Evolutionary conservation across 768 basidiomycete species (phyloP).

Genomic region (Kwoniella newhampshirensis): DNA sequence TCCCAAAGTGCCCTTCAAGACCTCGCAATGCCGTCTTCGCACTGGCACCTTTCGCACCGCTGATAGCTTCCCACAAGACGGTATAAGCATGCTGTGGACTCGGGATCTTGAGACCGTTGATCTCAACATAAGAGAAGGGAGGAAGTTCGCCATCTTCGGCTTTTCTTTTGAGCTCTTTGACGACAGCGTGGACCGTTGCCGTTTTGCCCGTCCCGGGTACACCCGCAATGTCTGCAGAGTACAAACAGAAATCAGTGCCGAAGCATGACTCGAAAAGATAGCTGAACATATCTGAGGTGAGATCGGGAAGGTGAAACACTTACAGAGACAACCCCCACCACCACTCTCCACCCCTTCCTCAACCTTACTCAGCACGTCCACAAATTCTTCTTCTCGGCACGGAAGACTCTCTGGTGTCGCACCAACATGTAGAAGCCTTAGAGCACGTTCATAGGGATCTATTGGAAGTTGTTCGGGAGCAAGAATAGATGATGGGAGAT

Average conservation of each 20-base stretch:
- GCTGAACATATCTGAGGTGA: no score
- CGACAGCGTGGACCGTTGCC: slow-evolving; percentile 90
- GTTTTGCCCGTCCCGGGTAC: slow-evolving; percentile 93
- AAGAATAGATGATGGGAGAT: slow-evolving; percentile 43
- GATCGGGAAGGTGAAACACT: no score
- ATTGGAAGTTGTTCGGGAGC: slow-evolving; percentile 61
- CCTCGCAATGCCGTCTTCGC: slow-evolving; percentile 80
- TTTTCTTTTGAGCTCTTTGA: slow-evolving; percentile 84
- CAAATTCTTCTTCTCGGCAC: slow-evolving; percentile 83
- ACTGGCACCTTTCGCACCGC: slow-evolving; percentile 66
- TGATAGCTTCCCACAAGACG: slow-evolving; percentile 89
- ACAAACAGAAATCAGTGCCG: background rate
- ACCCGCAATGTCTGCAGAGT: slow-evolving; percentile 79
- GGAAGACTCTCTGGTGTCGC: slow-evolving; percentile 85
- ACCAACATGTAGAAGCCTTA: slow-evolving; percentile 89
- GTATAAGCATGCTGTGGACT: slow-evolving; percentile 90
- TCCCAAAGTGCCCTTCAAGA: slow-evolving; percentile 74
- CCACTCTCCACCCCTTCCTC: slow-evolving; percentile 86
- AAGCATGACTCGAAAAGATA: slow-evolving; percentile 3
- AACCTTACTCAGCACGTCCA: slow-evolving; percentile 69
- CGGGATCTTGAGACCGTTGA: slow-evolving; percentile 90
- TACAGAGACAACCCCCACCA: slow-evolving; percentile 92
- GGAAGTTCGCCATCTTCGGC: slow-evolving; percentile 81
- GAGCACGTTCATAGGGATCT: slow-evolving; percentile 81
- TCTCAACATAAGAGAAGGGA: slow-evolving; percentile 94